Base-by-base conservation (phyloP, 1,139 yeast genomes). In the Saccharomyces hybrid region DNA sequence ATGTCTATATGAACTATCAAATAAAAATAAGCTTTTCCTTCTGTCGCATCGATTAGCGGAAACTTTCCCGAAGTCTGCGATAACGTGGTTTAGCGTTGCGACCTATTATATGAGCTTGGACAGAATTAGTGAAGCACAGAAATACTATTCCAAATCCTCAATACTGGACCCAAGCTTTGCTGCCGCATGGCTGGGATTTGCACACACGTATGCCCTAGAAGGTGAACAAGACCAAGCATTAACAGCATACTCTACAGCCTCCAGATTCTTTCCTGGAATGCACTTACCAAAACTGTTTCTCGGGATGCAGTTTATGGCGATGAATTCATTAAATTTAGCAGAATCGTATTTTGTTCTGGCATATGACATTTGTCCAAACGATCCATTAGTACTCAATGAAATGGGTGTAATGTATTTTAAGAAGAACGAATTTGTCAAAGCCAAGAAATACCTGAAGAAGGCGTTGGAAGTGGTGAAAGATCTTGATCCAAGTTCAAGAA, bases 151-250 rank as follows among this genome's bases (percentile, higher is more conserved):
- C 54, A 91, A 89, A 68, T 93, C 98, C 0, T 89, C 98, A 0
- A 78, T 90, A 62, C 72, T 91, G 60, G 86, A 89, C 62, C 96
- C 99, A 0, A 88, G 86, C 61, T 90, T 88, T 73, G 96, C 96
- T 0, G 95, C 88, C 54, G 97, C 98, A 0, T 95, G 99, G 99
- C 84, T 95, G 50, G 99, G 98, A 1, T 95, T 95, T 75, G 98
- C 98, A 0, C 98, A 93, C 67, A 91, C 99, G 0, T 95, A 90
- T 78, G 97, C 97, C 0, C 86, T 88, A 1, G 99, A 95, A 69
- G 96, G 97, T 8, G 99, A 95, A 71, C 98, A 95, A 66, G 99
- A 95, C 69, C 99, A 95, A 70, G 99, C 99, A 1, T 86, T 93
- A 23, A 86, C 97, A 57, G 99, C 99, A 0, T 95, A 91, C 71